Percentiles rank a stretch among this genome's conserved stretches.
phyloP scores from a whole-genome alignment of 169 alveolate species.

The Neospora caninum region DNA sequence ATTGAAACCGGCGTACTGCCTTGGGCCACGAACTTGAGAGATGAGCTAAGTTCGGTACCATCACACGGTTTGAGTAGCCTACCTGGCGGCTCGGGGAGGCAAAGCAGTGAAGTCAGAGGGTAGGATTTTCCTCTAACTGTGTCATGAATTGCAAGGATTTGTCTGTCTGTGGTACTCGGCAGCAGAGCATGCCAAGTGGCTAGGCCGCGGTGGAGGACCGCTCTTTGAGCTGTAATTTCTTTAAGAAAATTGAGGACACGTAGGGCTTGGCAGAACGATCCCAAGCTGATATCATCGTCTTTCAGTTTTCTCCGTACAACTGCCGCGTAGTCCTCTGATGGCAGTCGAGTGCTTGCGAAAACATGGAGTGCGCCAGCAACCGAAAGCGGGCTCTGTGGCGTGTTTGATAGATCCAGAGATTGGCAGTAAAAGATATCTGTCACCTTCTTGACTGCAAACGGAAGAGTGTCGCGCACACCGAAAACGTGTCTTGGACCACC shows the following conservation, averaged over 20 bases:
- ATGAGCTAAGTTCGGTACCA: too few relatives aligned
- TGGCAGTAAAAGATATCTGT: neutral
- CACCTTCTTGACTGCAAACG: slow-evolving; percentile 1
- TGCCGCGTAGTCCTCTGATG: neutral
- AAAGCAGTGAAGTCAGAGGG: neutral
- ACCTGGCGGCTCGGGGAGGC: slow-evolving; percentile 23
- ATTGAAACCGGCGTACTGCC: too few relatives aligned
- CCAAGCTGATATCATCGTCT: neutral
- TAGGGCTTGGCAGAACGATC: neutral
- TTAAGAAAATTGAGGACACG: neutral
- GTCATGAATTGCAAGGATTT: neutral
- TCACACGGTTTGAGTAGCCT: neutral
- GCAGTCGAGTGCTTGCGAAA: neutral
- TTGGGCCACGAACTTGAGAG: too few relatives aligned
- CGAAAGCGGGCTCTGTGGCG: neutral
- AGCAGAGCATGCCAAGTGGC: slow-evolving; percentile 1
- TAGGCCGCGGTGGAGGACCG: neutral
- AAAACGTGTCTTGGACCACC: neutral
- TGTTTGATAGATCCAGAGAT: neutral
- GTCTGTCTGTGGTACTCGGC: neutral
- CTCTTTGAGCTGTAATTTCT: neutral
- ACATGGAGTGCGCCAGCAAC: neutral
- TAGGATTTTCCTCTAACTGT: neutral
- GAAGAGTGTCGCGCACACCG: neutral
- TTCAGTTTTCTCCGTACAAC: neutral